These are phyloP conservation scores for Gastrodia elata DNA, from an alignment of 106 monocot species.

Conservation along the genomic window DNA sequence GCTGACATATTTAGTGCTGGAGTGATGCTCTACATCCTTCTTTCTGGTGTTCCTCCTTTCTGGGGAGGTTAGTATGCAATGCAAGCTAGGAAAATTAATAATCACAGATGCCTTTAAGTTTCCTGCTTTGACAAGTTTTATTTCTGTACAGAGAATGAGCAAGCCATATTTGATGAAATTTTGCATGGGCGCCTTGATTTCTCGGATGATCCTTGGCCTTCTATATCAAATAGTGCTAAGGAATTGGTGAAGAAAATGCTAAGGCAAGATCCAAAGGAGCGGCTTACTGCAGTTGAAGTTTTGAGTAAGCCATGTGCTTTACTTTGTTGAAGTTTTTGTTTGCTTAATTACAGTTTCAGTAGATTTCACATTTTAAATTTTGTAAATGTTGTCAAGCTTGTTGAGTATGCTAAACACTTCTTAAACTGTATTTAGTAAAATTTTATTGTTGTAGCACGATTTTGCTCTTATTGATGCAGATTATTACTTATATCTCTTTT, in stretches of 20 bases:
- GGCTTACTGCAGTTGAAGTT: conserved; percentile 59
- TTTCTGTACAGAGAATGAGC: conserved; percentile 50
- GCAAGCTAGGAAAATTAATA: not conserved
- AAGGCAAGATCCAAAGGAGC: conserved; percentile 53
- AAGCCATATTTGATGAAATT: conserved; percentile 74
- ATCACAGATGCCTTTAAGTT: not conserved
- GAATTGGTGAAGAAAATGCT: conserved; percentile 79
- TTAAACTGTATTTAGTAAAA: not conserved
- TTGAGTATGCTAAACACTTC: not conserved
- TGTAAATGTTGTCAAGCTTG: not conserved
- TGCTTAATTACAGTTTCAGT: not conserved
- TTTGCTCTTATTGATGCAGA: not conserved
- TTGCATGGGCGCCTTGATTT: conserved; percentile 64
- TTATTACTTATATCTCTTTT: not conserved
- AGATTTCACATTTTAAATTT: not conserved
- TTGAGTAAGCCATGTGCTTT: conserved; percentile 33
- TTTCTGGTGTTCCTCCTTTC: conserved; percentile 88
- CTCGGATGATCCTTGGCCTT: conserved; percentile 75
- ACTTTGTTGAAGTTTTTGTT: not conserved
- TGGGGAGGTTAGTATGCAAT: conserved; percentile 55
- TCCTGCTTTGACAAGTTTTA: not conserved
- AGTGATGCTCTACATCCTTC: conserved; percentile 90
- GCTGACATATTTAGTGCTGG: conserved; percentile 94
- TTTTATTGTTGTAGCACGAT: not conserved
- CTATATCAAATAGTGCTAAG: conserved; percentile 70